Evolutionary conservation across 2,329 filamentous ascomycete species (phyloP).

Genomic region (Pezicula radicicola): DNA sequence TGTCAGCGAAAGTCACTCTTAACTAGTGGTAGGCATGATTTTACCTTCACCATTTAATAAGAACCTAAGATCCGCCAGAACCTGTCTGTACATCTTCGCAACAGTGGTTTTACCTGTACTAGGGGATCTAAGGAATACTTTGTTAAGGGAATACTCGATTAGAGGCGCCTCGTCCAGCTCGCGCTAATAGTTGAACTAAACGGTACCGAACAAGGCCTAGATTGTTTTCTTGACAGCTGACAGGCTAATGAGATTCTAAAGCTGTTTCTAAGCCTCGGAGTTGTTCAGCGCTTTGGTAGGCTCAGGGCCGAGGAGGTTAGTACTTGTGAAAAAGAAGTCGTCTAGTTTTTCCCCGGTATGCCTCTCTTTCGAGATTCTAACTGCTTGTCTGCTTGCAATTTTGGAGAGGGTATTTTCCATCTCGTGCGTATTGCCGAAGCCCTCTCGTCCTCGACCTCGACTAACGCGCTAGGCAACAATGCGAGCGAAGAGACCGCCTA

Average conservation of each 20-base stretch:
- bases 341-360: slow-evolving; percentile 37
- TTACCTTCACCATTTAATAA: slow-evolving; percentile 50
- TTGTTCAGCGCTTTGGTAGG: slow-evolving; percentile 46
- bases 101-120: slow-evolving; percentile 74
- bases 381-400: slow-evolving; percentile 55
- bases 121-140: slow-evolving; percentile 64
- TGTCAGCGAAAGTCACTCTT: neutral
- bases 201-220: slow-evolving; percentile 51
- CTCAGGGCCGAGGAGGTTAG: slow-evolving; percentile 67
- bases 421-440: slow-evolving; percentile 66
- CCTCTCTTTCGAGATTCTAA: slow-evolving; percentile 46
- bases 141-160: slow-evolving; percentile 60
- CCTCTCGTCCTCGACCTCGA: slow-evolving; percentile 39
- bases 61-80: slow-evolving; percentile 57
- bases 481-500: slow-evolving; percentile 57
- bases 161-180: slow-evolving; percentile 59
- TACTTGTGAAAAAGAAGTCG: slow-evolving; percentile 55
- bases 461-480: slow-evolving; percentile 56
- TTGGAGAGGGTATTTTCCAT: slow-evolving; percentile 56
- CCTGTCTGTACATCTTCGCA: slow-evolving; percentile 65
- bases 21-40: slow-evolving; percentile 21
- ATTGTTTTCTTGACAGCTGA: slow-evolving; percentile 49
- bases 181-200: slow-evolving; percentile 51
- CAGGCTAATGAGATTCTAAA: slow-evolving; percentile 56
- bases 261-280: slow-evolving; percentile 50